Evolutionary conservation across 164 flowering plant species (phyloP), one percentile per base, ranked within the genome.

Genomic region (Magnolia officinalis): DNA sequence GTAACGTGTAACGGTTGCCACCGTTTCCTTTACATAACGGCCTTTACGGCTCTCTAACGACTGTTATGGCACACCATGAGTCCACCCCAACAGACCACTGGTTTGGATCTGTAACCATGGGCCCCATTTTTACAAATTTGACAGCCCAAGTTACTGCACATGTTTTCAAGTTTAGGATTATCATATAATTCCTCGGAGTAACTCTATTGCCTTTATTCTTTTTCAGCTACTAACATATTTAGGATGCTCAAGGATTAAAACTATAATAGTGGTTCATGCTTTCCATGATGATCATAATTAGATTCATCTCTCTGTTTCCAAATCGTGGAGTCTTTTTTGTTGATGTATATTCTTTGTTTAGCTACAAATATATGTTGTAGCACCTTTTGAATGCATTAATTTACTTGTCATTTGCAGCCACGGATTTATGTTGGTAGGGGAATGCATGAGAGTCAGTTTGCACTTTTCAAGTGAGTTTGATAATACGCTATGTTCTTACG

Each of bases 381-480:
- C 45, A 37, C 4, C 45, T 61, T 29, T 8, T n/a, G 26, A 20
- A 59, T 50, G 31, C 52, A 64, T 29, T 66, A 49, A 67, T 73
- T 71, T 37, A 14, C 50, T 69, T 79, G 18, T 55, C 61, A 18
- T 72, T 63, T 85, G 85, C 94, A 96, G 99, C 98, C 98, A 75
- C 88, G 98, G 79, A 83, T 92, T 51, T 96, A 93, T 86, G 87
- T 96, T 68, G 99, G 98, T 59, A 88, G 99, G 81, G 99, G 98
- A 81, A 96, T 96, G 99, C 99, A 96, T 80, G 99, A 96, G 84
- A 96, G 98, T 75, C 97, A 92, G 80, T 89, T 90, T 87, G 68
- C 90, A 70, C 96, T 96, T 74, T 71, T 94, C 63, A 96, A 93
- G 99, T 94, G 84, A 89, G 98, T 88, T 72, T 71, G 68, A 68